phyloP scores from a whole-genome alignment of 2,329 filamentous ascomycete genomes.

The Colletotrichum sp. region DNA sequence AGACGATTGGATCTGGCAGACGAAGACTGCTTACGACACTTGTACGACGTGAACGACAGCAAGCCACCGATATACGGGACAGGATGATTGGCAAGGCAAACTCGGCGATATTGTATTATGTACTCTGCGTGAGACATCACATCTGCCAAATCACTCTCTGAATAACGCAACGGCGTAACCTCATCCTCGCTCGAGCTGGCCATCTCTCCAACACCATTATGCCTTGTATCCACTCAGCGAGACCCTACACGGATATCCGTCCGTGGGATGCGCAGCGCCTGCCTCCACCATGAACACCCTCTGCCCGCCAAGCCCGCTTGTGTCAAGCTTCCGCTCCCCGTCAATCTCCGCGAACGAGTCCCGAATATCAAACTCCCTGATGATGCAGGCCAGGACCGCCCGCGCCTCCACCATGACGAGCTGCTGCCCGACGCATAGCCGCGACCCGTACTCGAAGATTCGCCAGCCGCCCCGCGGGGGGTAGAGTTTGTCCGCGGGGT shows the following conservation, averaged over 20 bases:
- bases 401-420: conserved; percentile 54
- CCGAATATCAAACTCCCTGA: conserved; percentile 48
- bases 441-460: conserved; percentile 54
- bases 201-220: neutral
- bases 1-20: neutral
- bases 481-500: conserved; percentile 8
- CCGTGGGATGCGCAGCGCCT: conserved; percentile 17
- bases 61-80: neutral
- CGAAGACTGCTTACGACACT: neutral
- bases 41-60: neutral
- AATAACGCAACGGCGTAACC: neutral
- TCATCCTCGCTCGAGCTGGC: neutral
- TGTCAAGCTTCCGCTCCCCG: neutral
- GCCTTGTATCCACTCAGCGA: conserved; percentile 1
- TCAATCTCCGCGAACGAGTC: conserved; percentile 17
- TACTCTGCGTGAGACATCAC: neutral
- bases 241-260: conserved; percentile 14
- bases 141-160: neutral
- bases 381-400: conserved; percentile 49
- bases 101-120: neutral
- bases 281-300: conserved; percentile 18
- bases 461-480: conserved; percentile 47
- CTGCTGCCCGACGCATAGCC: conserved; percentile 48
- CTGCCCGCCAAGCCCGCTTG: conserved; percentile 10
- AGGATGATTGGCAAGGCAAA: neutral